Conservation (phyloP, 2,329 filamentous ascomycete genomes). For the Pyrenophora tritici-repentis region DNA sequence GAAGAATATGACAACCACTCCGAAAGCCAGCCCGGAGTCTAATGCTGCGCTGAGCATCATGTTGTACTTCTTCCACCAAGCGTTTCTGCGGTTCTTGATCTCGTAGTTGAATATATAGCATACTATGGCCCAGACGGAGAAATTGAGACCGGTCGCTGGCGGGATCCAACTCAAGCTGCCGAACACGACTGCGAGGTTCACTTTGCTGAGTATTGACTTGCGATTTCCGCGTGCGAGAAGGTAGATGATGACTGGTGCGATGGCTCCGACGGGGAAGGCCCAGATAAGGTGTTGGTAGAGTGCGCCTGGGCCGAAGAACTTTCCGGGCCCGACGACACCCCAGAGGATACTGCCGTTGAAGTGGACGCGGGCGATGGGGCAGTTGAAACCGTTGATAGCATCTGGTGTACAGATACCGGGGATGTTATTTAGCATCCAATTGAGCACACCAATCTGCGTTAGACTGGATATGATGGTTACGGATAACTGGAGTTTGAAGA, state of each 20-base stretch:
- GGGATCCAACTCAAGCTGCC: constrained; percentile 86
- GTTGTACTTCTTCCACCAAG: constrained; percentile 91
- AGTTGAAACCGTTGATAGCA: constrained; percentile 87
- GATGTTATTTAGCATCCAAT: constrained; percentile 87
- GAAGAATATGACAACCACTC: constrained; percentile 83
- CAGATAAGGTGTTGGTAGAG: constrained; percentile 78
- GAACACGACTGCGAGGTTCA: constrained; percentile 82
- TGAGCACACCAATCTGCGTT: constrained; percentile 81
- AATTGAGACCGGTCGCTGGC: constrained; percentile 81
- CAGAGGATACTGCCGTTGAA: constrained; percentile 90
- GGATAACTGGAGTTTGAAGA: constrained; percentile 78
- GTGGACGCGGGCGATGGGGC: constrained; percentile 83
- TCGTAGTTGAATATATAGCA: constrained; percentile 84
- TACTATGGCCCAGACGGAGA: constrained; percentile 83
- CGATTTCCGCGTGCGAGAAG: constrained; percentile 64
- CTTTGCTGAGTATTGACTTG: constrained; percentile 70
- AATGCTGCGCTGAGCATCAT: constrained; percentile 85
- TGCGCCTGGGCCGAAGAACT: constrained; percentile 79
- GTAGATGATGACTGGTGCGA: constrained; percentile 77
- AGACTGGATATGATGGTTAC: constrained; percentile 77
- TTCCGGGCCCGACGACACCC: constrained; percentile 81
- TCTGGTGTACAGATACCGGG: constrained; percentile 75
- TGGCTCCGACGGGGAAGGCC: constrained; percentile 77
- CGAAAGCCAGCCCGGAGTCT: constrained; percentile 81
- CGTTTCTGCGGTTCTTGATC: constrained; percentile 68